Evolutionary conservation across 2,329 filamentous ascomycete species (phyloP).

Genomic region (Pseudogymnoascus sp.): DNA sequence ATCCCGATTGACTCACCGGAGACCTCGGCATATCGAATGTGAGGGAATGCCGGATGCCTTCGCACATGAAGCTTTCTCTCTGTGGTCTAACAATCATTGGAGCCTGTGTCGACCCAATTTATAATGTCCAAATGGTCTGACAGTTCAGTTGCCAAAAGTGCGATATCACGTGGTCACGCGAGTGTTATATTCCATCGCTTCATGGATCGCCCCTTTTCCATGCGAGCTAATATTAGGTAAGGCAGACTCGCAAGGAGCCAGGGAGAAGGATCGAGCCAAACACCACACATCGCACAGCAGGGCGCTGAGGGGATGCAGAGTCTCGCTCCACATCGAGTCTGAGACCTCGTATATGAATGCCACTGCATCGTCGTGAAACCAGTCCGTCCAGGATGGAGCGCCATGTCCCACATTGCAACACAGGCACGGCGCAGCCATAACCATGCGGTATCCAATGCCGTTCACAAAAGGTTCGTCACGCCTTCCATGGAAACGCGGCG

Average conservation of each 20-base stretch:
- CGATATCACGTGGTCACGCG: conserved; percentile 1
- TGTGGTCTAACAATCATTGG: neutral
- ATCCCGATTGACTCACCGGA: conserved; percentile 5
- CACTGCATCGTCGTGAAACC: neutral
- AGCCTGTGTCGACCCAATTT: neutral
- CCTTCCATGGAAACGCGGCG: neutral
- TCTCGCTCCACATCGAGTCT: neutral
- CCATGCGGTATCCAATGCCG: neutral
- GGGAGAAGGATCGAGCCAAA: neutral
- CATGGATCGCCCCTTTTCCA: neutral
- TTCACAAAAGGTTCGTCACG: neutral
- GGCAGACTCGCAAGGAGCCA: conserved; percentile 5
- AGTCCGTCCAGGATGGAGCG: neutral
- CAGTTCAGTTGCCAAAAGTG: neutral
- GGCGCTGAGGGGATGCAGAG: neutral
- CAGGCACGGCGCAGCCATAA: neutral
- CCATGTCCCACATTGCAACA: neutral
- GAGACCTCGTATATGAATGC: neutral
- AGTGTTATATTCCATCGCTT: neutral
- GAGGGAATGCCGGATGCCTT: neutral
- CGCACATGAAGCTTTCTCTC: neutral
- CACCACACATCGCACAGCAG: neutral
- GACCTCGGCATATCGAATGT: conserved; percentile 1
- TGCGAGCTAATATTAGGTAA: conserved; percentile 4
- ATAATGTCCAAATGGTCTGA: neutral